Evolutionary conservation across 1,284 basidiomycete genomes (phyloP).

Genomic region (Stygiomarasmius scandens): DNA sequence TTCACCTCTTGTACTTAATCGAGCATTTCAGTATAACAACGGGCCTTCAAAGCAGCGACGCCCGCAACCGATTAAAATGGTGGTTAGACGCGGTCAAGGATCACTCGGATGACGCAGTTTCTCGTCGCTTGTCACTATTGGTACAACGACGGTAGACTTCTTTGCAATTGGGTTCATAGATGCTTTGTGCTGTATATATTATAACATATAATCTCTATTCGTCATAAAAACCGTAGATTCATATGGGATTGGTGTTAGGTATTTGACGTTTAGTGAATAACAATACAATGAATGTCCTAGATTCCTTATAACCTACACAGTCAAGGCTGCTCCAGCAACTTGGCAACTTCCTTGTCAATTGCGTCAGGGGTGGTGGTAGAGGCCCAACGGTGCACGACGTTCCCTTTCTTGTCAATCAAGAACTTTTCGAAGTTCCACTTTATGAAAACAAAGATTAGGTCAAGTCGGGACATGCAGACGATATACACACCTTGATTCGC

Average conservation of each 20-base stretch:
- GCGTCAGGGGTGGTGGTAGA: constrained; percentile 75
- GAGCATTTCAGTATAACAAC: constrained; percentile 36
- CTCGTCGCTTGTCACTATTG: constrained; percentile 44
- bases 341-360: constrained; percentile 69
- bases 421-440: constrained; percentile 87
- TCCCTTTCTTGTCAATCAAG: constrained; percentile 70
- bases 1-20: constrained; percentile 6
- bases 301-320: background rate
- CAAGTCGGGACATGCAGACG: background rate
- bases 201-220: background rate
- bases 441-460: background rate
- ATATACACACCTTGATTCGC: constrained; percentile 69
- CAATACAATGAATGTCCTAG: background rate
- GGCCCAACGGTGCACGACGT: constrained; percentile 78
- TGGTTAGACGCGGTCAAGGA: constrained; percentile 55
- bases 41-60: constrained; percentile 39
- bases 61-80: constrained; percentile 55
- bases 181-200: background rate
- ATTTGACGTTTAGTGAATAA: background rate
- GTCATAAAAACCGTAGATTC: background rate
- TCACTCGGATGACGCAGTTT: constrained; percentile 32
- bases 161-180: background rate
- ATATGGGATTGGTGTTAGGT: too few relatives aligned
- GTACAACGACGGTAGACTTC: constrained; percentile 19
- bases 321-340: constrained; percentile 41